Base-by-base conservation (phyloP, 1,284 basidiomycete genomes). In the Rhodotorula sp. region DNA sequence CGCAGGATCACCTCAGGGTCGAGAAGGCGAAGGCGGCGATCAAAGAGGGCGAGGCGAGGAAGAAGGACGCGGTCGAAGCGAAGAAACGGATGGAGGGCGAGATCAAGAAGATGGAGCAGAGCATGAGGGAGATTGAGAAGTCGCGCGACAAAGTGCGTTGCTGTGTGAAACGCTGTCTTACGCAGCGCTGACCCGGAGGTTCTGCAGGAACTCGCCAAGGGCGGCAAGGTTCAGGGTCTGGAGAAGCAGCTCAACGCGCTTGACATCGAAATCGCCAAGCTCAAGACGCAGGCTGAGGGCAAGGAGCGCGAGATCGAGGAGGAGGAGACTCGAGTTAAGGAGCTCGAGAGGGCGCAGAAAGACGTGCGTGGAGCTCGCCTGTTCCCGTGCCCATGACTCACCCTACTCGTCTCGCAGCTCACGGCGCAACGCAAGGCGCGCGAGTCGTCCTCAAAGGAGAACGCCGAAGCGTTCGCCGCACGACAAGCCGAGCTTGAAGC, bases 281-380 rank as follows among this genome's bases (percentile, higher is more conserved):
- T 91, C 71, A 87, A 86, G 72, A 94, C 94, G 1, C 91, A 96
- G 80, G 85, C 88, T 22, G 92, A 96, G 73, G 88, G 98, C 78
- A 89, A 89, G 79, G 85, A 86, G 60, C 85, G 85, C 15, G 88
- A 87, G 1, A 87, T 96, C 71, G 84, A 84, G 18, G 94, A 97
- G 37, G 95, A 99, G 79, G 85, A 88, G 74, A 86, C 82, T 69
- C 87, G 86, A 67, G 82, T 90, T 10, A 81, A 81, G 15, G 82
- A 80, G 0, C 83, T 89, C 3, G 84, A 85, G 70, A 82, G 82
- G 30, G 86, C 87, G 65, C 82, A 89, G 48, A 80, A 85, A 60
- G 50, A 47, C 20, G 47, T 50, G n/a, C n/a, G 64, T 54, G 20
- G n/a, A n/a, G n/a, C n/a, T n/a, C n/a, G n/a, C n/a, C n/a, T n/a